Evolutionary conservation across 148 eudicot species (phyloP), one percentile per base, ranked within the genome.

Genomic region (Cornus suecica): DNA sequence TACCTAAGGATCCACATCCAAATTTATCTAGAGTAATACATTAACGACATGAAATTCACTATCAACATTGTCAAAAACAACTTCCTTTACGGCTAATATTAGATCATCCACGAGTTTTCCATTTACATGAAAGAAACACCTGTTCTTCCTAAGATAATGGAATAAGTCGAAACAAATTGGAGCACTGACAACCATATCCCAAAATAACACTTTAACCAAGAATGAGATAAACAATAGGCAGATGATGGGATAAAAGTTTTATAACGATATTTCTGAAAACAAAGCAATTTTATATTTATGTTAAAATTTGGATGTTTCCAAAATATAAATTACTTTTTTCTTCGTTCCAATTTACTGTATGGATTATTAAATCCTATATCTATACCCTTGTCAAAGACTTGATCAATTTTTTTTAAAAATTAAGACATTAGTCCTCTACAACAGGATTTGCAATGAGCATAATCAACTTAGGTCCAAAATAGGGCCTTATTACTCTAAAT

Each of bases 1-100:
- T 80, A 93, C 99, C 92, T 96, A 98, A 74, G 99, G 99, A 77
- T 96, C 98, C 71, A 93, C 97, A 79, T 96, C 98, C 2, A 98
- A 97, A 83, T 95, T 95, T 74, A 96, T 96, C 22, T 98, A 92
- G 65, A 96, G 93, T 71, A 96, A 83, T 58, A 96, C 98, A 74
- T 95, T 93, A 71, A 93, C 94, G 87, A 90, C 79, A 79, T 94
- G 97, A 83, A 94, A 91, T 77, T 94, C 98, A 71, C 98, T 94
- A 74, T 94, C 97, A 77, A 92, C 73, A 62, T 94, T 94, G 77
- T 91, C 94, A 75, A 92, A 87, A 28, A 91, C 94, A 79, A 93
- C 93, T 79, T 79, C 87, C 76, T 90, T 88, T 66, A 93, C 97
- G 80, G 97, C 98, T 64, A 94, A 79, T 54, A 94, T 92, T 79